These are phyloP conservation scores for Mortierella sp. DNA, from an alignment of 371 early-diverging fungal species.

Conservation along the genomic window DNA sequence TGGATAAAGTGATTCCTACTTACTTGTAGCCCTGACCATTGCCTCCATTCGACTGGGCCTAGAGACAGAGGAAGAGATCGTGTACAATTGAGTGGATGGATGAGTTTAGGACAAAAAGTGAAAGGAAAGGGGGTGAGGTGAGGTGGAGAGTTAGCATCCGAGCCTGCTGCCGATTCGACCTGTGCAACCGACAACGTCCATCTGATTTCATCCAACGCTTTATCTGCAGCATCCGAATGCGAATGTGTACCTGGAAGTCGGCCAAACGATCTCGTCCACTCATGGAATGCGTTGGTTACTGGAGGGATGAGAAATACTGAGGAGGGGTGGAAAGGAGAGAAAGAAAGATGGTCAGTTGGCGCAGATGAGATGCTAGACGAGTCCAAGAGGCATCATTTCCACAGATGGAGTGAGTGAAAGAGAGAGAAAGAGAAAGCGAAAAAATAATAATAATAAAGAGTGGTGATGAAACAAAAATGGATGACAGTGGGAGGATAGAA, in stretches of 20 bases:
- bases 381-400: too few species aligned
- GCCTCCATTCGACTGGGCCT: slow-evolving; percentile 37
- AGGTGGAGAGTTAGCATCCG: too few species aligned
- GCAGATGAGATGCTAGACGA: too few species aligned
- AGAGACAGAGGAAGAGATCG: background rate
- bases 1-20: background rate
- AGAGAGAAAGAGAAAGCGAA: background rate
- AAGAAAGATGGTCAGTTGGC: too few species aligned
- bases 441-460: background rate
- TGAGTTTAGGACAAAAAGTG: background rate
- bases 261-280: slow-evolving; percentile 45
- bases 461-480: background rate
- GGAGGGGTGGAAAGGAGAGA: background rate
- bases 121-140: background rate
- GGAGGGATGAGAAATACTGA: background rate
- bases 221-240: too few species aligned
- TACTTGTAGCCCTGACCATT: slow-evolving; percentile 37
- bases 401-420: background rate
- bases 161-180: too few species aligned
- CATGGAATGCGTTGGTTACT: slow-evolving; percentile 15
- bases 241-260: slow-evolving; percentile 34
- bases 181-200: too few species aligned
- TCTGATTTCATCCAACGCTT: too few species aligned
- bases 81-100: too few species aligned
- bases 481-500: background rate